phyloP scores from a whole-genome alignment of 1,284 basidiomycete species.

The Sporisorium scitamineum region DNA sequence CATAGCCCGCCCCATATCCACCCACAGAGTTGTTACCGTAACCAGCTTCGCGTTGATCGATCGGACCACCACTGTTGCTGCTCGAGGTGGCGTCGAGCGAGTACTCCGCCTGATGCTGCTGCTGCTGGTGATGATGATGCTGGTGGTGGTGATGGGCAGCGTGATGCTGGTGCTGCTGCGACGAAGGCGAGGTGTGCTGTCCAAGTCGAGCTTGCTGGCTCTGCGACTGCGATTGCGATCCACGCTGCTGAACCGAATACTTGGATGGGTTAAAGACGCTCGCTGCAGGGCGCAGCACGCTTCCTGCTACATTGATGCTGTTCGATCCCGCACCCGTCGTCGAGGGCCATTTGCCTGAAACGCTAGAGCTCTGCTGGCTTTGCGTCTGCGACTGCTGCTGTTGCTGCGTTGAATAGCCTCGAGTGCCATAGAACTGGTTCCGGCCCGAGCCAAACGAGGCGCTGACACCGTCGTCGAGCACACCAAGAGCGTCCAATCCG shows the following conservation, averaged over 20 bases:
- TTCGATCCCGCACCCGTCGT: slow-evolving; percentile 5
- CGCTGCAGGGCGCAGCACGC: slow-evolving; percentile 32
- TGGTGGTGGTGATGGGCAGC: slow-evolving; percentile 22
- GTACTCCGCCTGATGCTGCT: slow-evolving; percentile 9
- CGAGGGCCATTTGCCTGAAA: slow-evolving; percentile 23
- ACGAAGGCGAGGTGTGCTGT: slow-evolving; percentile 13
- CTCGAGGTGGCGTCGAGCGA: slow-evolving; percentile 11
- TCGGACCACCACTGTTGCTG: slow-evolving; percentile 31
- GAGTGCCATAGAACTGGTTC: slow-evolving; percentile 37
- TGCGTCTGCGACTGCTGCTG: slow-evolving; percentile 19
- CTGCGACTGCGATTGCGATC: slow-evolving; percentile 19
- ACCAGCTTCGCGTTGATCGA: slow-evolving; percentile 27
- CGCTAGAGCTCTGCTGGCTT: slow-evolving; percentile 9
- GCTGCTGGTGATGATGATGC: slow-evolving; percentile 20
- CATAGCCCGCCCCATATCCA: slow-evolving; percentile 20
- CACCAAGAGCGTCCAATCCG: slow-evolving; percentile 36
- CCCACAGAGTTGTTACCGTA: background rate
- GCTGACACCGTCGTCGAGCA: slow-evolving; percentile 43
- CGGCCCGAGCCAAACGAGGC: slow-evolving; percentile 22
- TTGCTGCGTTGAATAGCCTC: slow-evolving; percentile 23
- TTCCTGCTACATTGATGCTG: slow-evolving; percentile 19
- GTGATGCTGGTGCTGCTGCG: slow-evolving; percentile 29
- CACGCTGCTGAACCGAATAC: slow-evolving; percentile 23
- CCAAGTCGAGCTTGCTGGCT: slow-evolving; percentile 17
- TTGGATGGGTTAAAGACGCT: slow-evolving; percentile 42